These are phyloP conservation scores for Urostyla sp. DNA, from an alignment of 73 alveolate species.

Conservation along the genomic window DNA sequence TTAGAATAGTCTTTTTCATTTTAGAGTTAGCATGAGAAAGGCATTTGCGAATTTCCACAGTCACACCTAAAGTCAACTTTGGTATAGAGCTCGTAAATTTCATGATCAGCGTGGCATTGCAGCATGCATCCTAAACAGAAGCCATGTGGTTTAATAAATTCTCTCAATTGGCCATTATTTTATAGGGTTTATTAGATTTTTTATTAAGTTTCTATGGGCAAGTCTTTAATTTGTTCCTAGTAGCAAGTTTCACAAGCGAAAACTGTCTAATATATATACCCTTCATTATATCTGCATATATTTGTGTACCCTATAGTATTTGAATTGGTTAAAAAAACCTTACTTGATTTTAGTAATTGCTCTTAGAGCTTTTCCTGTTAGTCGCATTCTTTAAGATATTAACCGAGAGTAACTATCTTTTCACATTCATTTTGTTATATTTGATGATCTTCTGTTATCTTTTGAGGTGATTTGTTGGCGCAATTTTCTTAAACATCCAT, in stretches of 20 bases:
- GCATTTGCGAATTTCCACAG: constrained; percentile 84
- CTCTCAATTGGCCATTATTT: not conserved
- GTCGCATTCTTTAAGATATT: not conserved
- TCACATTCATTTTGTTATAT: not conserved
- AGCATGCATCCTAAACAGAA: constrained; percentile 85
- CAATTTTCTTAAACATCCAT: too few species aligned
- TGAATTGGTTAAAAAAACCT: not conserved
- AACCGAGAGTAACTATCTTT: not conserved
- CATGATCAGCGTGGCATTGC: constrained; percentile 89
- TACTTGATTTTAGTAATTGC: not conserved
- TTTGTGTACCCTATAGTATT: not conserved
- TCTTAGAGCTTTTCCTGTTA: not conserved
- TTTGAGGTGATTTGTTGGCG: not conserved
- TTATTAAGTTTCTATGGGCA: not conserved
- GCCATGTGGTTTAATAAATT: constrained; percentile 64
- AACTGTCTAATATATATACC: constrained; percentile 82
- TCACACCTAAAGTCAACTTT: constrained; percentile 84
- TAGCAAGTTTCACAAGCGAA: constrained; percentile 84
- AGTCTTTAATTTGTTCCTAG: constrained; percentile 9
- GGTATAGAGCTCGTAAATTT: constrained; percentile 73
- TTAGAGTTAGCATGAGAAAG: constrained; percentile 57
- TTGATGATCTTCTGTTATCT: not conserved
- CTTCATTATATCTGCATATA: constrained; percentile 75
- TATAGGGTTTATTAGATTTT: constrained; percentile 29
- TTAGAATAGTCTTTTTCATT: constrained; percentile 77